Conservation (phyloP, 2,329 filamentous ascomycete genomes). For the Penicillium glabrum region DNA sequence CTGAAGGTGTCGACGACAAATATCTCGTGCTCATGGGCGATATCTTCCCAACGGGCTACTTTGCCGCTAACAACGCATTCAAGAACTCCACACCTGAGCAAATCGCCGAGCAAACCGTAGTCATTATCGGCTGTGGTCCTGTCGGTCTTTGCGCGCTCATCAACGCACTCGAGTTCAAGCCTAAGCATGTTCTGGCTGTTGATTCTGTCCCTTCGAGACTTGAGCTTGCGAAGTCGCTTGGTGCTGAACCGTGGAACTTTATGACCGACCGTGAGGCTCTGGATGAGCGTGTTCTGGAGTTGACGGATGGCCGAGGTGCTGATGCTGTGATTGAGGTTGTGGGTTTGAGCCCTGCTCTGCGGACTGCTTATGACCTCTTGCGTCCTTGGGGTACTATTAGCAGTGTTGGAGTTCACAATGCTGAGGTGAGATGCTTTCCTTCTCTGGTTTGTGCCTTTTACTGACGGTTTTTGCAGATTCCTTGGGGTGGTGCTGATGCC, state of each 20-base stretch:
- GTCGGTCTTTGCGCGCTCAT: slow-evolving; percentile 83
- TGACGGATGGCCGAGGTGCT: slow-evolving; percentile 77
- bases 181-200: slow-evolving; percentile 74
- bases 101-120: slow-evolving; percentile 67
- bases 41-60: slow-evolving; percentile 84
- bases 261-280: slow-evolving; percentile 64
- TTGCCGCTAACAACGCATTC: slow-evolving; percentile 77
- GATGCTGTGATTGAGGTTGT: slow-evolving; percentile 83
- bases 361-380: slow-evolving; percentile 69
- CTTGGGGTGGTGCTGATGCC: slow-evolving; percentile 65
- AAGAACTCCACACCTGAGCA: slow-evolving; percentile 59
- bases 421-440: slow-evolving; percentile 53
- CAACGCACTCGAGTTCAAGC: slow-evolving; percentile 72
- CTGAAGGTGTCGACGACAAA: slow-evolving; percentile 68
- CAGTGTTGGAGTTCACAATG: slow-evolving; percentile 75
- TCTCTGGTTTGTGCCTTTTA: neutral
- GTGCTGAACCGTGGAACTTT: slow-evolving; percentile 83
- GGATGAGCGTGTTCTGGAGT: slow-evolving; percentile 67
- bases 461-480: slow-evolving; percentile 50
- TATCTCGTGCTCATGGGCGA: slow-evolving; percentile 86
- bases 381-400: slow-evolving; percentile 72
- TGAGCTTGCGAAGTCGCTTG: slow-evolving; percentile 68
- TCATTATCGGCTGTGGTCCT: slow-evolving; percentile 81
- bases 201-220: slow-evolving; percentile 76
- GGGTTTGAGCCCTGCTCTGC: slow-evolving; percentile 66